A percentile compares a stretch with the other conserved stretches of the same genome.
Evolutionary conservation across 257 asterid species (phyloP).

Genomic region (Nicotiana knightiana): DNA sequence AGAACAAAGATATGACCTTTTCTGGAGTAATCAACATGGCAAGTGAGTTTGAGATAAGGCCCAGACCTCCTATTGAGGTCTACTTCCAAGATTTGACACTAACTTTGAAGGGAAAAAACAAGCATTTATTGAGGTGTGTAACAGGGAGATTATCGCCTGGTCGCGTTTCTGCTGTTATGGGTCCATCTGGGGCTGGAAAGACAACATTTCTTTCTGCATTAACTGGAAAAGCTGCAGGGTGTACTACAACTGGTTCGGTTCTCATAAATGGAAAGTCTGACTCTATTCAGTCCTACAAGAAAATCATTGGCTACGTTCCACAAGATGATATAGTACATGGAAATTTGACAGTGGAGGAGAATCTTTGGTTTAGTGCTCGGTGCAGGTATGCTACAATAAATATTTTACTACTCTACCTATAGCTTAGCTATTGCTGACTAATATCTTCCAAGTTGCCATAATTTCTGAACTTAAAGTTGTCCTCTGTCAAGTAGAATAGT

Average conservation of each 20-base stretch:
- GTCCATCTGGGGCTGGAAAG: conserved; percentile 98
- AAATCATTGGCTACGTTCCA: conserved; percentile 86
- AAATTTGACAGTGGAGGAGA: conserved; percentile 93
- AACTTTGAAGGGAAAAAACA: conserved; percentile 62
- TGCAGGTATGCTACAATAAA: conserved; percentile 53
- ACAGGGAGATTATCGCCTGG: conserved; percentile 78
- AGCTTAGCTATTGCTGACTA: background rate
- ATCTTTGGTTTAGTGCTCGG: conserved; percentile 93
- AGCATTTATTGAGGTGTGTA: conserved; percentile 62
- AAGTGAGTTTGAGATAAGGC: conserved; percentile 31
- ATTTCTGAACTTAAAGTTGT: background rate
- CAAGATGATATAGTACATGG: conserved; percentile 98
- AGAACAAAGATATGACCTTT: conserved; percentile 45
- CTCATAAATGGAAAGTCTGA: conserved; percentile 66
- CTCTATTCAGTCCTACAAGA: conserved; percentile 71
- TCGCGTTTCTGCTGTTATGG: conserved; percentile 95
- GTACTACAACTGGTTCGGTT: conserved; percentile 56
- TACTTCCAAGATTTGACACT: conserved; percentile 68
- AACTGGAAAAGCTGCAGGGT: conserved; percentile 87
- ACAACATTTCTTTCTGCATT: conserved; percentile 92
- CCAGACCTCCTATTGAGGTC: conserved; percentile 65
- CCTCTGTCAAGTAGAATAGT: background rate
- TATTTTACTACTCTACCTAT: background rate
- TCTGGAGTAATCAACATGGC: conserved; percentile 68
- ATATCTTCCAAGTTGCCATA: background rate